A percentile compares a stretch with the other conserved stretches of the same genome.
phyloP scores from a whole-genome alignment of 441 rosid species.

The Gossypium lobatum region DNA sequence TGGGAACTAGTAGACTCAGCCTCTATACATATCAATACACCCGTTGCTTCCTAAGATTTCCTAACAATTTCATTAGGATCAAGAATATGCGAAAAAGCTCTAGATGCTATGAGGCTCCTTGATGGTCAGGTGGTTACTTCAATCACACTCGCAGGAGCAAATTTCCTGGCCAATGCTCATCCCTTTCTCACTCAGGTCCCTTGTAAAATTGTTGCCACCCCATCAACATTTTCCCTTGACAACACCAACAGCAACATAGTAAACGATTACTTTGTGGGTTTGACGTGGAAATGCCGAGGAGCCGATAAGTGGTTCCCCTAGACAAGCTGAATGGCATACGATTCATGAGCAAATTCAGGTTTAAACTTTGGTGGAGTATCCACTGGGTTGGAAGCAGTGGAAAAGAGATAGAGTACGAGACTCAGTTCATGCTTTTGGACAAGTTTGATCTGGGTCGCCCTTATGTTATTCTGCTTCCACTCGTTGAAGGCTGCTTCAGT shows the following conservation, averaged over 20 bases:
- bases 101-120: too few relatives aligned
- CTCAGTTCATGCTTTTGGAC: conserved; percentile 29
- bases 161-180: conserved; percentile 27
- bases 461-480: conserved; percentile 57
- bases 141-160: not conserved
- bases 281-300: conserved; percentile 6
- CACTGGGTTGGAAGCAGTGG: conserved; percentile 27
- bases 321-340: conserved; percentile 23
- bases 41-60: too few relatives aligned
- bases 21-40: too few relatives aligned
- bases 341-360: conserved; percentile 31
- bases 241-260: not conserved
- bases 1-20: too few relatives aligned
- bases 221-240: not conserved
- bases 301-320: conserved; percentile 20
- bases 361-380: conserved; percentile 37
- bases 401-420: conserved; percentile 27
- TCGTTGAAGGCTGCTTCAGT: conserved; percentile 62
- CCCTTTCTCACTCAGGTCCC: conserved; percentile 30
- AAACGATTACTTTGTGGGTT: conserved; percentile 25
- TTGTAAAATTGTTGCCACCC: conserved; percentile 18
- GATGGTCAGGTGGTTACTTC: too few relatives aligned
- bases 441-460: conserved; percentile 42
- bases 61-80: too few relatives aligned
- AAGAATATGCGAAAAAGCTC: too few relatives aligned